phyloP scores from a whole-genome alignment of 1,284 basidiomycete species.

The Marasmius tenuissimus region DNA sequence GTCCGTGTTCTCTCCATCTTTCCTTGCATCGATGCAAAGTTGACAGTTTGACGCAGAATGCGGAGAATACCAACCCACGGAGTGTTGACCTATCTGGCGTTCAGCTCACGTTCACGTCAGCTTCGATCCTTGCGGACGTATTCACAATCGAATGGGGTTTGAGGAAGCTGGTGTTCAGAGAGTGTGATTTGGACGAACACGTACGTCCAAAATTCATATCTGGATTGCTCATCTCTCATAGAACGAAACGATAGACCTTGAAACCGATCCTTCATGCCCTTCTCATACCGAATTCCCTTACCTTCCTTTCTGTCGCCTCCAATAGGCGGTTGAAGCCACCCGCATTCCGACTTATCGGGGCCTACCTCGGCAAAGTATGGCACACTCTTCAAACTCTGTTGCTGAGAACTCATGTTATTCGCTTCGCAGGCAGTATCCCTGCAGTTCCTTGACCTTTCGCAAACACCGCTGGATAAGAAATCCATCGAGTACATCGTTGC shows the following conservation, averaged over 20 bases:
- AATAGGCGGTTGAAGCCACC: constrained; percentile 79
- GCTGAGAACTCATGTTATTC: background rate
- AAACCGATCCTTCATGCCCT: constrained; percentile 92
- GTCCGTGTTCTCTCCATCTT: constrained; percentile 38
- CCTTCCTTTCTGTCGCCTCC: constrained; percentile 84
- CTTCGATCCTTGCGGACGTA: constrained; percentile 84
- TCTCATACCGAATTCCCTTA: constrained; percentile 80
- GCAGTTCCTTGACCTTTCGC: constrained; percentile 83
- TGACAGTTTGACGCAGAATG: constrained; percentile 38
- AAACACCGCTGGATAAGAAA: constrained; percentile 84
- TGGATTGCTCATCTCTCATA: background rate
- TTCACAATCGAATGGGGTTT: constrained; percentile 90
- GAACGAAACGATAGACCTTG: constrained; percentile 50
- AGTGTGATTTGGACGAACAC: constrained; percentile 79
- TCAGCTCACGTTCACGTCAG: constrained; percentile 67
- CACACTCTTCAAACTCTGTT: constrained; percentile 6
- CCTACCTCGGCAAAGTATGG: constrained; percentile 73
- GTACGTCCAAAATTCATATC: constrained; percentile 41
- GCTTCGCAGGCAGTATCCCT: constrained; percentile 33
- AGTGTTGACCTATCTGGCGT: constrained; percentile 78
- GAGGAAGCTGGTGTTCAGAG: constrained; percentile 77
- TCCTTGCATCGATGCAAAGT: constrained; percentile 6
- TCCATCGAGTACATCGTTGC: constrained; percentile 81
- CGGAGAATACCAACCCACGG: constrained; percentile 55
- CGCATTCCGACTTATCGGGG: constrained; percentile 82